Evolutionary conservation across 2,329 filamentous ascomycete genomes (phyloP).

Genomic region (Allantophomopsis cytisporea): DNA sequence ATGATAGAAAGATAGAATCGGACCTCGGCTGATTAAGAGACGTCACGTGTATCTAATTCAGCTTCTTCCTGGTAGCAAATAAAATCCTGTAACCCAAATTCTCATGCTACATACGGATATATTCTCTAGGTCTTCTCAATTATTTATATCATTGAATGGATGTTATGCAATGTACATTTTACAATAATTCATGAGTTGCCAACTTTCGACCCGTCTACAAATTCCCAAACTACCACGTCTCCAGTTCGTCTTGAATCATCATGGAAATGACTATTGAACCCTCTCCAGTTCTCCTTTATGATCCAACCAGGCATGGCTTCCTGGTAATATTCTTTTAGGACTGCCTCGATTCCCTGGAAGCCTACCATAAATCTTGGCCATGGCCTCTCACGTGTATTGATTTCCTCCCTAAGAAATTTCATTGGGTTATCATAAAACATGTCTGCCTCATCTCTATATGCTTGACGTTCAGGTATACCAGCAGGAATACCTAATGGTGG

Average conservation of each 20-base stretch:
- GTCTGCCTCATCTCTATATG: constrained; percentile 82
- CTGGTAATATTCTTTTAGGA: constrained; percentile 27
- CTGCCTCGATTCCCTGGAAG: constrained; percentile 41
- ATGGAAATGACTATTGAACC: constrained; percentile 47
- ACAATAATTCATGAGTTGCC: not conserved
- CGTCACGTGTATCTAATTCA: too few relatives aligned
- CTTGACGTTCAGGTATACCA: constrained; percentile 41
- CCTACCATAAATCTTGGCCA: constrained; percentile 45
- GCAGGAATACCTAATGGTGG: constrained; percentile 61
- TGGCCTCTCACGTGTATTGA: constrained; percentile 17
- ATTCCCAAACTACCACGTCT: constrained; percentile 44
- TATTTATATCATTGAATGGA: too few relatives aligned
- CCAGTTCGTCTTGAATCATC: constrained; percentile 45
- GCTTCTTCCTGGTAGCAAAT: too few relatives aligned
- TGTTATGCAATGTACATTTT: too few relatives aligned
- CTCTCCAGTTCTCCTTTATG: constrained; percentile 36
- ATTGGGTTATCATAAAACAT: constrained; percentile 63
- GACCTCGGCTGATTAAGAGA: too few relatives aligned
- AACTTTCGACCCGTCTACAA: constrained; percentile 8
- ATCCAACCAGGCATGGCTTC: constrained; percentile 27
- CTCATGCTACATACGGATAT: too few relatives aligned
- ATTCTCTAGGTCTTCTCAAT: too few relatives aligned
- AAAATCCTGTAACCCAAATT: too few relatives aligned
- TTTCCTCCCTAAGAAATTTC: constrained; percentile 33
- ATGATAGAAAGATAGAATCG: too few relatives aligned